Base-by-base conservation (phyloP, 331 rosid species). In the Saraca asoca region DNA sequence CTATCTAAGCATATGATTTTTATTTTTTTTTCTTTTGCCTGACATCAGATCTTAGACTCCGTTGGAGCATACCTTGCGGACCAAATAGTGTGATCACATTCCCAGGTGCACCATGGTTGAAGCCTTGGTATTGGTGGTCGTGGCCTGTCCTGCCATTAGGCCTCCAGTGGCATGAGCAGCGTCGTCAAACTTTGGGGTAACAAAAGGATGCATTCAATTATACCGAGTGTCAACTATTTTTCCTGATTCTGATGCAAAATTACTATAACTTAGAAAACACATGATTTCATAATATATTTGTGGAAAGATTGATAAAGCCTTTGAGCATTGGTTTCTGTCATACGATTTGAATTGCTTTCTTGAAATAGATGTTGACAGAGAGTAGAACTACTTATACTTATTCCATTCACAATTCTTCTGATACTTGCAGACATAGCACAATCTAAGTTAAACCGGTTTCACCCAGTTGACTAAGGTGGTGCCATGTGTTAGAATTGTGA, bases 41-140 rank as follows among this genome's bases (percentile, higher is more conserved):
- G 19, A 62, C 15, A 38, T 17, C 77, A 88, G 96, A 91, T 66
- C 85, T 91, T 63, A 87, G 69, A 58, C 78, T 91, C 29, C 80
- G 85, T 16, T 91, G 98, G 98, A 89, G 88, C 51, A 78, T 91
- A 20, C 95, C 98, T 3, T 91, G 98, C n/a, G 96, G 96, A 33
- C 98, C 98, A 12, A 91, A 91, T 71, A 91, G 98, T 45, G 98
- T 91, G 66, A 82, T 91, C 35, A 91, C 98, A 12, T 91, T 81
- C 68, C 98, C 98, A 0, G 90, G 98, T 10, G 98, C 98, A 7
- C 70, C 90, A 0, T 91, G 96, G 98, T 69, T 91, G 82, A 91
- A 91, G 86, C 98, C 98, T 5, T 91, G 98, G 96, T 91, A 91
- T 69, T 91, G 98, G 98, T 91, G 98, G 98, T 78, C 98, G 0